A percentile compares a stretch with the other conserved stretches of the same genome.
These are phyloP conservation scores for Triticum dicoccoides DNA, from an alignment of 176 grass and related monocot species.

Conservation along the genomic window DNA sequence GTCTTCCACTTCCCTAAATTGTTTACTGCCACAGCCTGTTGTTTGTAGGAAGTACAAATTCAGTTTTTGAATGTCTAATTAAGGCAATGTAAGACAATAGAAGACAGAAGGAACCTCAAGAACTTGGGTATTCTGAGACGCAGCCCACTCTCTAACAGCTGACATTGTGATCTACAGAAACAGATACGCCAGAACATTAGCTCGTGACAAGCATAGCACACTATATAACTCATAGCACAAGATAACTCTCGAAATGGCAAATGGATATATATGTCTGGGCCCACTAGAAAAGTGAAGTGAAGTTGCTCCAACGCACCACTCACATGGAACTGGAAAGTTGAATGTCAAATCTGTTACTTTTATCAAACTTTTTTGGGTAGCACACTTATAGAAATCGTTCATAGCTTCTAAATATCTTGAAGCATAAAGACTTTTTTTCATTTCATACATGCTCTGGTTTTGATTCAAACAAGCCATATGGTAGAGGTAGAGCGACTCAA, in stretches of 20 bases:
- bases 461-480: not conserved
- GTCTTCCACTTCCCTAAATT: slow-evolving; percentile 97
- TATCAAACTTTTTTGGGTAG: not conserved
- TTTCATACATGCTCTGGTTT: not conserved
- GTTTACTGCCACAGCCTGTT: slow-evolving; percentile 93
- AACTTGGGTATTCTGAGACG: slow-evolving; percentile 87
- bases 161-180: slow-evolving; percentile 96
- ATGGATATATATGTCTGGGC: not conserved
- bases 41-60: slow-evolving; percentile 33
- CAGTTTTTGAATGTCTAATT: slow-evolving; percentile 14
- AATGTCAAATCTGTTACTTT: not conserved
- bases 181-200: not conserved
- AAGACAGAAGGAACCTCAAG: slow-evolving; percentile 63
- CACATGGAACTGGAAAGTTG: not conserved
- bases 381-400: not conserved
- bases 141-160: slow-evolving; percentile 96
- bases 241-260: not conserved
- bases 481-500: slow-evolving; percentile 2
- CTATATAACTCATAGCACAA: not conserved
- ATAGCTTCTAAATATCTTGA: not conserved
- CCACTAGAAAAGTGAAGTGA: not conserved
- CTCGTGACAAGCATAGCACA: slow-evolving; percentile 17
- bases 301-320: not conserved
- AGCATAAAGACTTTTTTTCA: not conserved
- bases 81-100: slow-evolving; percentile 11